Percentiles rank a stretch among this genome's conserved stretches.
These are phyloP conservation scores for Isochrysis galbana DNA, from an alignment of 78 protist species.

Conservation along the genomic window DNA sequence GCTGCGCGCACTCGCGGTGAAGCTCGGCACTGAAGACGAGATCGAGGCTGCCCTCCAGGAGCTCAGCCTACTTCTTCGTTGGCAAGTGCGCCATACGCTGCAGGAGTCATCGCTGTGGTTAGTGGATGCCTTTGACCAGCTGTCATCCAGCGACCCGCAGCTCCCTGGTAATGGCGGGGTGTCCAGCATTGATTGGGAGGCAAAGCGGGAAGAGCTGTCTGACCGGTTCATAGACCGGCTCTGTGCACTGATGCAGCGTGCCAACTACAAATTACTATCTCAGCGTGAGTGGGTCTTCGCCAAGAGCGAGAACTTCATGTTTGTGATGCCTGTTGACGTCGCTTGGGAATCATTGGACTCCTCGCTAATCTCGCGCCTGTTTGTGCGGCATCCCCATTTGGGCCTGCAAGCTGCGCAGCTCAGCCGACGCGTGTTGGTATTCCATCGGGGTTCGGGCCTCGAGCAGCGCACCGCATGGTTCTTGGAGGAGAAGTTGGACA, in stretches of 20 bases:
- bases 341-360: not conserved
- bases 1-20: not conserved
- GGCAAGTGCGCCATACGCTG: not conserved
- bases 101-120: not conserved
- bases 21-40: not conserved
- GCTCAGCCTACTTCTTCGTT: not conserved
- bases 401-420: conserved; percentile 2
- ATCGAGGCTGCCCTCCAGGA: not conserved
- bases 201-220: not conserved
- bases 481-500: not conserved
- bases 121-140: not conserved
- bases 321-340: not conserved
- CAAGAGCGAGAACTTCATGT: not conserved
- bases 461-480: not conserved
- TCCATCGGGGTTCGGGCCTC: not conserved
- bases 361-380: not conserved
- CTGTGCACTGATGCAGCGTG: not conserved
- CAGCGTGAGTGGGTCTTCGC: not conserved
- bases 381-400: not conserved
- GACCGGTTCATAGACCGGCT: conserved; percentile 21
- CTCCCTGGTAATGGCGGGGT: not conserved
- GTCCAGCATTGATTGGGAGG: not conserved
- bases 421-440: not conserved
- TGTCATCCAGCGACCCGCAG: not conserved
- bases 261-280: not conserved